phyloP scores from a whole-genome alignment of 257 asterid species.

The Lycium barbarum region DNA sequence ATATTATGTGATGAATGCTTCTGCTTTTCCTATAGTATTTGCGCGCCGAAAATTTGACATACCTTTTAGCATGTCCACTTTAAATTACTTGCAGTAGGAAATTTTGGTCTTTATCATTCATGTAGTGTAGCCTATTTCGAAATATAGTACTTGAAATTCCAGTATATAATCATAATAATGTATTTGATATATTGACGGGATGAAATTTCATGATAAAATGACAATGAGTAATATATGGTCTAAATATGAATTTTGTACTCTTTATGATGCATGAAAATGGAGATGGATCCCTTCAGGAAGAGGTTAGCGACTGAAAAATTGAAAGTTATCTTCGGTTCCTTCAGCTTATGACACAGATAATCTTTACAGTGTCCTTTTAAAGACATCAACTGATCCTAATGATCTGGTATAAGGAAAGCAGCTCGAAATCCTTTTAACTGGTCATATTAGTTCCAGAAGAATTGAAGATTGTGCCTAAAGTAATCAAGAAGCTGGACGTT shows the following conservation, averaged over 20 bases:
- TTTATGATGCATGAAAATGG: background rate
- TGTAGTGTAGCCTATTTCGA: background rate
- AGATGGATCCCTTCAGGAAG: background rate
- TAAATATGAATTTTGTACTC: background rate
- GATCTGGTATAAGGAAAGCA: too few species aligned
- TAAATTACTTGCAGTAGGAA: background rate
- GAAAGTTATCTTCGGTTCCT: too few species aligned
- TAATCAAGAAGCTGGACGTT: too few species aligned
- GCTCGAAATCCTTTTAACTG: too few species aligned
- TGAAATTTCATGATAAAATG: background rate
- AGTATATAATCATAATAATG: background rate
- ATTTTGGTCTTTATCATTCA: background rate
- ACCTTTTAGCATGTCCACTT: constrained; percentile 18
- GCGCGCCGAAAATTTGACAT: background rate
- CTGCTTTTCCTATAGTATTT: constrained; percentile 5
- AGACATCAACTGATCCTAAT: too few species aligned
- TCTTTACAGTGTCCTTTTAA: too few species aligned
- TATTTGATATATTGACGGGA: constrained; percentile 15
- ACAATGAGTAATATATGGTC: background rate
- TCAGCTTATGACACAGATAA: too few species aligned
- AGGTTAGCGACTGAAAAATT: too few species aligned
- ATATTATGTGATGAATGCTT: background rate
- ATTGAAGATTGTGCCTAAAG: too few species aligned
- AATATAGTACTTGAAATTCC: background rate
- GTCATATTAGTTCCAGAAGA: too few species aligned